Percentiles rank a stretch among this genome's conserved stretches.
phyloP scores from a whole-genome alignment of 1,284 basidiomycete species.

The Pterulicium gracile region DNA sequence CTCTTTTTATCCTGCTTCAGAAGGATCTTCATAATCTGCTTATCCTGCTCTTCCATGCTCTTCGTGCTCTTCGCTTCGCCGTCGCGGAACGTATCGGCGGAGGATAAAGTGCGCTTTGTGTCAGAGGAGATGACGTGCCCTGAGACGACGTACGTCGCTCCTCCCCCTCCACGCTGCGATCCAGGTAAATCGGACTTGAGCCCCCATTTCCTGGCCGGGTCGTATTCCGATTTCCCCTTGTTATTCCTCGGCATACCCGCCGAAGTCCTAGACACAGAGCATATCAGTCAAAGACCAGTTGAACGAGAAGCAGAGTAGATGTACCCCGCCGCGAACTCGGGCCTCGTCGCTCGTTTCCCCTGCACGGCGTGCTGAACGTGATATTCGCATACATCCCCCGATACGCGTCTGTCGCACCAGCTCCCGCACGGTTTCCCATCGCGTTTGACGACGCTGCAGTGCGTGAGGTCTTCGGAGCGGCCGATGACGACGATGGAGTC shows the following conservation, averaged over 20 bases:
- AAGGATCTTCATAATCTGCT: conserved; percentile 41
- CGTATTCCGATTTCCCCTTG: conserved; percentile 48
- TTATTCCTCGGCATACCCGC: no score
- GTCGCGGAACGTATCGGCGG: conserved; percentile 57
- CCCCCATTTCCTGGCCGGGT: conserved; percentile 61
- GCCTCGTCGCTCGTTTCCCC: conserved; percentile 53
- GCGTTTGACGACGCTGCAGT: conserved; percentile 66
- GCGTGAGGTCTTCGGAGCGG: conserved; percentile 74
- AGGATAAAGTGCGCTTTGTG: conserved; percentile 35
- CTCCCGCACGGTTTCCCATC: conserved; percentile 76
- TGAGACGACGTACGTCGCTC: conserved; percentile 74
- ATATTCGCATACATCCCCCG: conserved; percentile 77
- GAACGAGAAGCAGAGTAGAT: conserved; percentile 16
- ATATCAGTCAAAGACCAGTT: background rate
- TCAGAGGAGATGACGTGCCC: conserved; percentile 50
- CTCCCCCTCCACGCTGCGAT: conserved; percentile 22
- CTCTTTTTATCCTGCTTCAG: conserved; percentile 53
- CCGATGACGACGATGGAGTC: conserved; percentile 81
- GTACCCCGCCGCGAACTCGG: conserved; percentile 79
- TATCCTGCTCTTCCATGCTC: conserved; percentile 48
- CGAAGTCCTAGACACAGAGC: background rate
- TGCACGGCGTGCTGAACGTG: conserved; percentile 80
- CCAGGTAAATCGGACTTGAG: conserved; percentile 42
- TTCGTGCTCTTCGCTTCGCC: conserved; percentile 64
- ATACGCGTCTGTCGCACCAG: conserved; percentile 82